Evolutionary conservation across 495 filamentous ascomycete species (phyloP).

Genomic region (Aspergillus incahuasiensis): DNA sequence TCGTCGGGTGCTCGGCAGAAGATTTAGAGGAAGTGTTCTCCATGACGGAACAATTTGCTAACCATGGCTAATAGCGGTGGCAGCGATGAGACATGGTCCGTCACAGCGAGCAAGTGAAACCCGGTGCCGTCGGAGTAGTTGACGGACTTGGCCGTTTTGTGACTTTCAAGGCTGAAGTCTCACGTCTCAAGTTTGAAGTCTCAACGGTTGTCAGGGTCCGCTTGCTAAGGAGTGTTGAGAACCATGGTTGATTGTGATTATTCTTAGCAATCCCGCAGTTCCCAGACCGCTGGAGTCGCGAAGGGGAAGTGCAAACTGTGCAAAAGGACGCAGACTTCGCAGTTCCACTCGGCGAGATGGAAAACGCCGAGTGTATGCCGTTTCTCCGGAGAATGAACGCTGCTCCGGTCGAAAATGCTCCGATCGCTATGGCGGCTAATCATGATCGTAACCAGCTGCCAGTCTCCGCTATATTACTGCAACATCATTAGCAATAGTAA

Average conservation of each 20-base stretch:
- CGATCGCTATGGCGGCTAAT: background rate
- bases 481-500: background rate
- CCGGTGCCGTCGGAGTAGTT: too few relatives aligned
- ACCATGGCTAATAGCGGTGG: too few relatives aligned
- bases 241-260: slow-evolving; percentile 20
- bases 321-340: background rate
- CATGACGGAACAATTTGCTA: background rate
- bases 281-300: background rate
- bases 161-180: background rate
- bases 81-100: background rate
- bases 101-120: background rate
- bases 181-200: too few relatives aligned
- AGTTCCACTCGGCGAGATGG: background rate
- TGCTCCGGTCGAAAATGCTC: background rate
- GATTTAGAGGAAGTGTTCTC: background rate
- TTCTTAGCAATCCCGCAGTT: background rate
- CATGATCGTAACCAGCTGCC: background rate
- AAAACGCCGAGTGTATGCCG: background rate
- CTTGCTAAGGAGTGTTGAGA: slow-evolving; percentile 16
- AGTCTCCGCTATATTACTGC: background rate
- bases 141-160: background rate
- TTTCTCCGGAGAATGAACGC: background rate
- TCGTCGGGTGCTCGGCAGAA: background rate
- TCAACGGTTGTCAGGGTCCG: background rate
- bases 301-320: background rate